phyloP scores from a whole-genome alignment of 305 asterid species.

The Nicotiana rustica region DNA sequence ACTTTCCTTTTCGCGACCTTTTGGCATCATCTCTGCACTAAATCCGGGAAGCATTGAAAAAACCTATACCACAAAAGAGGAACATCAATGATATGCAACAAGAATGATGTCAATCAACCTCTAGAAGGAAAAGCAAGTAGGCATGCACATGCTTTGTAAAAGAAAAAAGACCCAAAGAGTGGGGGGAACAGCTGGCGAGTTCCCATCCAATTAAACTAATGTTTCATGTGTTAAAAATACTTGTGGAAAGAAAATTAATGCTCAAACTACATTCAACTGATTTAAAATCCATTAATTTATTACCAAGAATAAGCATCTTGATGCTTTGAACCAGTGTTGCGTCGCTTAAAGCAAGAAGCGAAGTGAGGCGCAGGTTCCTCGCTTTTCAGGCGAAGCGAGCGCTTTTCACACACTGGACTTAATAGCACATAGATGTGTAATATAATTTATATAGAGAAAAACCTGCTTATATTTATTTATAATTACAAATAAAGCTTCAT shows the following conservation, averaged over 20 bases:
- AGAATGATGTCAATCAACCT: background rate
- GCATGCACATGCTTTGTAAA: background rate
- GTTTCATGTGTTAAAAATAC: background rate
- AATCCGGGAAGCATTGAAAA: slow-evolving; percentile 81
- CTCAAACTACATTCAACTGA: background rate
- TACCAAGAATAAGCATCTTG: background rate
- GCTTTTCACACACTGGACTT: too few relatives aligned
- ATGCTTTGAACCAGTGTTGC: too few relatives aligned
- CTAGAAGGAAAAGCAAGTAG: slow-evolving; percentile 1
- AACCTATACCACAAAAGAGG: background rate
- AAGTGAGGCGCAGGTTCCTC: too few relatives aligned
- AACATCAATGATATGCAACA: slow-evolving; percentile 12
- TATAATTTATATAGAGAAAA: too few relatives aligned
- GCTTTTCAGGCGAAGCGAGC: too few relatives aligned
- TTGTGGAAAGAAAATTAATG: background rate
- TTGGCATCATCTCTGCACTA: slow-evolving; percentile 95
- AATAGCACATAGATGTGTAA: too few relatives aligned
- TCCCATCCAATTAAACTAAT: slow-evolving; percentile 23
- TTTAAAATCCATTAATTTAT: background rate
- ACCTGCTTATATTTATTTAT: too few relatives aligned
- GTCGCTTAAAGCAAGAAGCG: too few relatives aligned
- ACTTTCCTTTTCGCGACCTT: slow-evolving; percentile 97
- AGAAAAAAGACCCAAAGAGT: background rate
- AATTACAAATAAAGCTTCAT: too few relatives aligned
- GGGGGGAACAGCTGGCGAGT: background rate